Evolutionary conservation across 768 basidiomycete genomes (phyloP).

Genomic region (Lactifluus subvellereus): DNA sequence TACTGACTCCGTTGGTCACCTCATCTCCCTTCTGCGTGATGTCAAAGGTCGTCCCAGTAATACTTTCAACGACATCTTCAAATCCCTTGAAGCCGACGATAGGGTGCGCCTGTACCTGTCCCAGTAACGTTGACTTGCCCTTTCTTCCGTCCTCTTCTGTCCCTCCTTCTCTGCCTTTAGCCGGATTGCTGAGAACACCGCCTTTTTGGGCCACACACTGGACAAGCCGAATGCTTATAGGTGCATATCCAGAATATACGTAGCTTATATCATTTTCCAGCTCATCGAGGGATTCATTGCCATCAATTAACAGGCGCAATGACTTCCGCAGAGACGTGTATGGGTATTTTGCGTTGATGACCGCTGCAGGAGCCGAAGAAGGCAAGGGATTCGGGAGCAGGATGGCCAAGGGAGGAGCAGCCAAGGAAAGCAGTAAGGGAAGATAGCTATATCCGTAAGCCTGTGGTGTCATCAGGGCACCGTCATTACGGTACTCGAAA

Average conservation of each 20-base stretch:
- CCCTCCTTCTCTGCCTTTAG: conserved; percentile 49
- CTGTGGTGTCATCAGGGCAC: conserved; percentile 36
- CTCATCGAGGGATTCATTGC: conserved; percentile 70
- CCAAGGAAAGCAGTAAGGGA: conserved; percentile 60
- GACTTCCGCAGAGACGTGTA: conserved; percentile 73
- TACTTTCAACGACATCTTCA: conserved; percentile 76
- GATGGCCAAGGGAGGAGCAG: conserved; percentile 60
- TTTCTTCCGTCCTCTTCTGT: conserved; percentile 36
- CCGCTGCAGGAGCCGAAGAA: conserved; percentile 37
- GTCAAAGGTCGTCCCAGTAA: conserved; percentile 87
- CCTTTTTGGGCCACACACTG: conserved; percentile 93
- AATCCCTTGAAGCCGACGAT: conserved; percentile 97
- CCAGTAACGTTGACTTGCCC: conserved; percentile 35
- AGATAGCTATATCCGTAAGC: conserved; percentile 72
- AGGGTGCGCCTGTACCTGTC: conserved; percentile 77
- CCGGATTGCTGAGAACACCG: conserved; percentile 76
- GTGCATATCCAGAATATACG: conserved; percentile 96
- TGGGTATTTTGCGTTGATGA: conserved; percentile 54
- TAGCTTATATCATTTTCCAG: conserved; percentile 93
- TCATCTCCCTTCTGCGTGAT: conserved; percentile 45
- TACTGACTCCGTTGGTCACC: conserved; percentile 29
- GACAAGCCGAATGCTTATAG: conserved; percentile 83
- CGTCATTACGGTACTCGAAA: neutral
- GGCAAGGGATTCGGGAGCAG: conserved; percentile 66
- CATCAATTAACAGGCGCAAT: conserved; percentile 88